Conservation (phyloP, 2,329 filamentous ascomycete genomes). For the Xylaria sp. region DNA sequence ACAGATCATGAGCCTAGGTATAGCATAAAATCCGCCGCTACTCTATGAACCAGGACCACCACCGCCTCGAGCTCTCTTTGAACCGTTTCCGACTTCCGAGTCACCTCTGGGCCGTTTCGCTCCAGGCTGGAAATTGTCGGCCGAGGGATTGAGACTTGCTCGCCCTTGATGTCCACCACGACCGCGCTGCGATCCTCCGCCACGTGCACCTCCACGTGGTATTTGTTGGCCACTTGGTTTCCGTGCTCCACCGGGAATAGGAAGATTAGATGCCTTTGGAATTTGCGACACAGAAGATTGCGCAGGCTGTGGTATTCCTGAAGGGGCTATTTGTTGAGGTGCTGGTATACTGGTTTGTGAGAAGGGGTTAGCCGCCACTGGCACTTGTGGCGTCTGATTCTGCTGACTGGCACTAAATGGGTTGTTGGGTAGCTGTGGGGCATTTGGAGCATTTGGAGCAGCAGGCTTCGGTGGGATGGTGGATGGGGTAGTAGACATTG, state of each 20-base stretch:
- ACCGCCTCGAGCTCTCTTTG: constrained; percentile 54
- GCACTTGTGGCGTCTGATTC: constrained; percentile 30
- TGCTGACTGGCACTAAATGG: constrained; percentile 38
- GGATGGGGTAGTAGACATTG: constrained; percentile 17
- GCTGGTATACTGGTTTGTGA: constrained; percentile 30
- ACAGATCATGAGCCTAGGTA: constrained; percentile 1
- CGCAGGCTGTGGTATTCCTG: constrained; percentile 34
- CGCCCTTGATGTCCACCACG: constrained; percentile 51
- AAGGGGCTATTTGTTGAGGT: constrained; percentile 32
- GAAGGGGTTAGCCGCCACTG: constrained; percentile 41
- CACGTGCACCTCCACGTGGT: constrained; percentile 48
- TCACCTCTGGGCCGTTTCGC: constrained; percentile 67
- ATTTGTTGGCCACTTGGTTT: constrained; percentile 44
- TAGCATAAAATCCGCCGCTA: neutral
- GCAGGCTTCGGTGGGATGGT: constrained; percentile 32
- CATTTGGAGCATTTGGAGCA: constrained; percentile 19
- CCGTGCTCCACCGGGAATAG: constrained; percentile 52
- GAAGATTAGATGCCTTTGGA: constrained; percentile 52
- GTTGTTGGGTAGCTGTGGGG: constrained; percentile 34
- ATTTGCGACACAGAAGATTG: constrained; percentile 45
- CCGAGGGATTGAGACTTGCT: constrained; percentile 59
- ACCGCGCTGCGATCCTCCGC: constrained; percentile 52
- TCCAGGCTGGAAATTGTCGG: constrained; percentile 64
- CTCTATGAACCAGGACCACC: constrained; percentile 37
- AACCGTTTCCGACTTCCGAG: constrained; percentile 51